These are phyloP conservation scores for Babesia divergens DNA, from an alignment of 169 alveolate genomes.

Conservation along the genomic window DNA sequence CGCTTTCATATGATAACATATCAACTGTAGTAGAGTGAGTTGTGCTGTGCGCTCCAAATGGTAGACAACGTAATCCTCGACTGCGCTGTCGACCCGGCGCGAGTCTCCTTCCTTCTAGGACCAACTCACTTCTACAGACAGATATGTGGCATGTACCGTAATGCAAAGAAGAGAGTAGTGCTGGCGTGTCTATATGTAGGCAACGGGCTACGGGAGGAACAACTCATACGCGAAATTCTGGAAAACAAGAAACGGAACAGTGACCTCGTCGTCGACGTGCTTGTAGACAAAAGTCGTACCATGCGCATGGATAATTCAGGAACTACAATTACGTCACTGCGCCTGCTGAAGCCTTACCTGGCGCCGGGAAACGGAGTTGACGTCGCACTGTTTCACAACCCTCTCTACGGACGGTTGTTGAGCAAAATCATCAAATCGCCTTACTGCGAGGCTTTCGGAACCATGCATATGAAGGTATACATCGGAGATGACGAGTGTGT, in stretches of 20 bases:
- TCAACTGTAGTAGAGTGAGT: too few relatives aligned
- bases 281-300: slow-evolving; percentile 68
- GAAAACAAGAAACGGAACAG: slow-evolving; percentile 42
- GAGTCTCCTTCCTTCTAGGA: slow-evolving; percentile 48
- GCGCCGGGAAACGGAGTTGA: slow-evolving; percentile 27
- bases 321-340: slow-evolving; percentile 48
- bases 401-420: slow-evolving; percentile 61
- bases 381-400: slow-evolving; percentile 70
- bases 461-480: slow-evolving; percentile 74
- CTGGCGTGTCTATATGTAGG: slow-evolving; percentile 74
- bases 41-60: slow-evolving; percentile 28
- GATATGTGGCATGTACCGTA: slow-evolving; percentile 50
- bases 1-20: too few relatives aligned
- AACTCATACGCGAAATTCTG: slow-evolving; percentile 52
- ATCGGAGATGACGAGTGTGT: slow-evolving; percentile 66
- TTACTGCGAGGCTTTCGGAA: slow-evolving; percentile 72
- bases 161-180: slow-evolving; percentile 64
- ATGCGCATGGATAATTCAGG: slow-evolving; percentile 23
- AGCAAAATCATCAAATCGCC: slow-evolving; percentile 66
- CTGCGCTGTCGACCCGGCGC: slow-evolving; percentile 57
- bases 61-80: slow-evolving; percentile 55
- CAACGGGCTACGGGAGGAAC: slow-evolving; percentile 65
- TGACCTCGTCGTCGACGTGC: slow-evolving; percentile 58
- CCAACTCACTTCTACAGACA: slow-evolving; percentile 69
- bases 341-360: slow-evolving; percentile 54